A percentile compares a stretch with the other conserved stretches of the same genome.
Evolutionary conservation across 768 basidiomycete genomes (phyloP).

Genomic region (Rhizopogon sp.): DNA sequence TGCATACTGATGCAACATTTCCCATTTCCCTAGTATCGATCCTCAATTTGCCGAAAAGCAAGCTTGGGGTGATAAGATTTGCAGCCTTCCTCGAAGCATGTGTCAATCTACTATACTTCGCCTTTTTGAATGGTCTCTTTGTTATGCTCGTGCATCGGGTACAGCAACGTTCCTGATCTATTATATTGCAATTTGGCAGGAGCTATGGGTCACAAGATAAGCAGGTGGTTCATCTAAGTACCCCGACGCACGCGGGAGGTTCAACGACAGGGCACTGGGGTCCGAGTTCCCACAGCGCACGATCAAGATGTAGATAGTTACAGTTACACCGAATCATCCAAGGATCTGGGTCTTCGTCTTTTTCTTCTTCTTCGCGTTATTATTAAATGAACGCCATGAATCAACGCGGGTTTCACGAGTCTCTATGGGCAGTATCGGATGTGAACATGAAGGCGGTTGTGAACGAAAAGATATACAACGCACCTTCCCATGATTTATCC

Average conservation of each 20-base stretch:
- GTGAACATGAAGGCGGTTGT: not conserved
- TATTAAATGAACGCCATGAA: conserved; percentile 78
- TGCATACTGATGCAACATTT: no score
- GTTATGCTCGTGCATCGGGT: no score
- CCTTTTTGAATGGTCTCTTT: no score
- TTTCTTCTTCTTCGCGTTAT: conserved; percentile 75
- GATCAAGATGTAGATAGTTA: not conserved
- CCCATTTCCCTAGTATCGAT: no score
- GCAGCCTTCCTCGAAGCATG: not conserved
- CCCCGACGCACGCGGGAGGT: not conserved
- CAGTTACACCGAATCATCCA: conserved; percentile 37
- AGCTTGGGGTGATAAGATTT: not conserved
- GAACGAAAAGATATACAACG: conserved; percentile 4
- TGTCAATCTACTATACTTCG: not conserved
- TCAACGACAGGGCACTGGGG: not conserved
- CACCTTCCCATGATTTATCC: conserved; percentile 88
- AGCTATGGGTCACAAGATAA: not conserved
- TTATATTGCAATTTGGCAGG: not conserved
- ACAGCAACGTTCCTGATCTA: not conserved
- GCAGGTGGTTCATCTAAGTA: not conserved
- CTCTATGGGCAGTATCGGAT: not conserved
- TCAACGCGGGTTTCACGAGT: conserved; percentile 73
- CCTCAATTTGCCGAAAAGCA: not conserved
- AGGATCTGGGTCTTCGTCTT: conserved; percentile 64
- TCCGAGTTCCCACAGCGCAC: not conserved